phyloP scores from a whole-genome alignment of 1,139 yeast species.

The Fermentozyma sake region DNA sequence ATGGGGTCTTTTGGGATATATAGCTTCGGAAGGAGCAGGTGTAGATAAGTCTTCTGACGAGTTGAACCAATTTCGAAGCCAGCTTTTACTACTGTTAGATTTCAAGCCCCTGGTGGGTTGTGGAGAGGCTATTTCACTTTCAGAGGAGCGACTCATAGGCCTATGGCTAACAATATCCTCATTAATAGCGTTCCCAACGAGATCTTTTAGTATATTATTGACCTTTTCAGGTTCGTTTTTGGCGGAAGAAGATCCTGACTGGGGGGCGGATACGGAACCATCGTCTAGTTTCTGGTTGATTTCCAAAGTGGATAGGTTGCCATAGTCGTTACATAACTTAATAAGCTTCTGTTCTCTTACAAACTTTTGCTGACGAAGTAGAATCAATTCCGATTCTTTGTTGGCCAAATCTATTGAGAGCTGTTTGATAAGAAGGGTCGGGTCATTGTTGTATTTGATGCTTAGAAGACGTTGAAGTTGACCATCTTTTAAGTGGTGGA shows the following conservation, averaged over 20 bases:
- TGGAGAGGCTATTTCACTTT: too few species aligned
- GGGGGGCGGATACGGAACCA: too few species aligned
- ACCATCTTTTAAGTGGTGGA: slow-evolving; percentile 13
- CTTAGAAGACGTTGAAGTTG: slow-evolving; percentile 30
- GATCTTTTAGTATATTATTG: slow-evolving; percentile 5
- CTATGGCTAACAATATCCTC: slow-evolving; percentile 4
- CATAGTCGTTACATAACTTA: slow-evolving; percentile 39
- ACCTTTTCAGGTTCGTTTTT: slow-evolving; percentile 4
- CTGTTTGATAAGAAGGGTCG: slow-evolving; percentile 41
- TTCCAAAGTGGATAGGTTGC: slow-evolving; percentile 39
- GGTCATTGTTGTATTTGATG: slow-evolving; percentile 33
- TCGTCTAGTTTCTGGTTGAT: slow-evolving; percentile 34
- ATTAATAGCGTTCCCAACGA: slow-evolving; percentile 9
- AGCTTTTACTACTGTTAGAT: slow-evolving; percentile 7
- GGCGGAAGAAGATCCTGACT: too few species aligned
- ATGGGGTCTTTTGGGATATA: slow-evolving; percentile 4
- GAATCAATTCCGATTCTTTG: slow-evolving; percentile 44
- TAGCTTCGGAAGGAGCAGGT: neutral
- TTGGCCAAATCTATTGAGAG: slow-evolving; percentile 46
- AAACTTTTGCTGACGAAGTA: slow-evolving; percentile 37
- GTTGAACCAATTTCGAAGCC: slow-evolving; percentile 19
- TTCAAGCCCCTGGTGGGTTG: too few species aligned
- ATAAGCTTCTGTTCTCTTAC: slow-evolving; percentile 41
- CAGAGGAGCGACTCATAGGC: too few species aligned
- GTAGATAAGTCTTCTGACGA: slow-evolving; percentile 13